These are phyloP conservation scores for Kwoniella sp. DNA, from an alignment of 768 basidiomycete species.

Conservation along the genomic window DNA sequence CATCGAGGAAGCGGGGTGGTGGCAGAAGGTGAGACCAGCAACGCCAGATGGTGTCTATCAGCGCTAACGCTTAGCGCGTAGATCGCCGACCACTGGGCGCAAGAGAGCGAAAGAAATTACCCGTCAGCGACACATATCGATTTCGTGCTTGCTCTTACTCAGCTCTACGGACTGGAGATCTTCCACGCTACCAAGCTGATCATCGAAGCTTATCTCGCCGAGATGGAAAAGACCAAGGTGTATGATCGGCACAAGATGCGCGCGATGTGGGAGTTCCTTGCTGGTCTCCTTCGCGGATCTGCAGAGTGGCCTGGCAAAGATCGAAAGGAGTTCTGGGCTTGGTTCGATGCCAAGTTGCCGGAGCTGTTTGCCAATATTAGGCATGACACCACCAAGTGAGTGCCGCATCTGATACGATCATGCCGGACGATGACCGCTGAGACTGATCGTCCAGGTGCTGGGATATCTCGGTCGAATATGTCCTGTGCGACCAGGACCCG, in stretches of 20 bases:
- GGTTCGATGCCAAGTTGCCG: conserved; percentile 63
- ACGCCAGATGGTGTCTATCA: neutral
- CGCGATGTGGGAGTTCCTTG: conserved; percentile 74
- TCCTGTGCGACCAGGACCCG: conserved; percentile 70
- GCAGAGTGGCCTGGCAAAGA: conserved; percentile 72
- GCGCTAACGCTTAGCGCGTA: conserved; percentile 22
- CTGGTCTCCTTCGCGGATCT: conserved; percentile 71
- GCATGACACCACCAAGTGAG: conserved; percentile 63
- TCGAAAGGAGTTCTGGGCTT: conserved; percentile 63
- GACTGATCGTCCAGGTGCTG: conserved; percentile 25
- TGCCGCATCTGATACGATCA: conserved; percentile 1
- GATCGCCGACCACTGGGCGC: conserved; percentile 66
- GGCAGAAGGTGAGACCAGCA: conserved; percentile 45
- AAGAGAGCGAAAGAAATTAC: conserved; percentile 66
- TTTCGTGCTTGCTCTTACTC: conserved; percentile 56
- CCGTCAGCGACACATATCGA: conserved; percentile 47
- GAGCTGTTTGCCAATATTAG: conserved; percentile 69
- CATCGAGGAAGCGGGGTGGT: conserved; percentile 58
- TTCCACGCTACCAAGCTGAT: conserved; percentile 62
- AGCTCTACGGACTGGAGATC: conserved; percentile 71
- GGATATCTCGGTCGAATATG: conserved; percentile 57
- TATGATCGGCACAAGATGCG: conserved; percentile 69
- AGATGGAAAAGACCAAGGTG: conserved; percentile 57
- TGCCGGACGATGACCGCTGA: neutral
- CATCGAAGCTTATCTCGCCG: conserved; percentile 57